Evolutionary conservation across 768 basidiomycete genomes (phyloP), one percentile per base, ranked within the genome.

Genomic region (Rhizopogon salebrosus): DNA sequence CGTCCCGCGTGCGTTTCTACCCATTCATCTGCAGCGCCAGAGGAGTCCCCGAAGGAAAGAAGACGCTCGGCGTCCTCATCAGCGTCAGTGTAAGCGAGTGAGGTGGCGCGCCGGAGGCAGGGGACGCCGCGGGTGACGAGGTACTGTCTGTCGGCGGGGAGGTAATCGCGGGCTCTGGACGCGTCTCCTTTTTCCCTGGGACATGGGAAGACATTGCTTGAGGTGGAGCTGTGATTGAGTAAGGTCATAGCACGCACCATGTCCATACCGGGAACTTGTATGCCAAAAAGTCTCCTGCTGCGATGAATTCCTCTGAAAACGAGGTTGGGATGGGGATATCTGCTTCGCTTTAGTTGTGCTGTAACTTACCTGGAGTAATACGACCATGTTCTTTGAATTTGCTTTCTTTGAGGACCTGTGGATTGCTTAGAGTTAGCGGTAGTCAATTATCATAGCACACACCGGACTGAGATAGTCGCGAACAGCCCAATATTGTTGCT

Each of bases 221-320:
- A 38, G 54, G 41, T n/a, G 22, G 43, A 48, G 26, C 8, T 42
- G 31, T 48, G 13, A 39, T 35, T 26, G 8, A 41, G 41, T 7
- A 57, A 34, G 16, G 14, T 49, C 14, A 4, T 8, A 55, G 41
- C 50, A 67, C 88, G 60, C 53, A 92, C 97, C 97, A 99, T 63
- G 84, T 77, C 97, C 97, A 99, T 23, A 97, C 93, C 10, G 92
- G 92, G 71, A 99, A 99, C 76, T 99, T 99, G 83, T 98, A 98
- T 6, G 86, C 78, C 54, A 99, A 75, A 72, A 98, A 98, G 70
- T 99, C 97, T 50, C 97, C 97, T 7, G 97, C 97, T 14, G 92
- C 93, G 26, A 98, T 92, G 64, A 97, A 98, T 71, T 98, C 97
- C 83, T 99, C 95, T 90, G 66, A 48, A 26, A 34, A 53, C 34